Base-by-base conservation (phyloP, 495 filamentous ascomycete species). In the Beverwykella pulmonaria region DNA sequence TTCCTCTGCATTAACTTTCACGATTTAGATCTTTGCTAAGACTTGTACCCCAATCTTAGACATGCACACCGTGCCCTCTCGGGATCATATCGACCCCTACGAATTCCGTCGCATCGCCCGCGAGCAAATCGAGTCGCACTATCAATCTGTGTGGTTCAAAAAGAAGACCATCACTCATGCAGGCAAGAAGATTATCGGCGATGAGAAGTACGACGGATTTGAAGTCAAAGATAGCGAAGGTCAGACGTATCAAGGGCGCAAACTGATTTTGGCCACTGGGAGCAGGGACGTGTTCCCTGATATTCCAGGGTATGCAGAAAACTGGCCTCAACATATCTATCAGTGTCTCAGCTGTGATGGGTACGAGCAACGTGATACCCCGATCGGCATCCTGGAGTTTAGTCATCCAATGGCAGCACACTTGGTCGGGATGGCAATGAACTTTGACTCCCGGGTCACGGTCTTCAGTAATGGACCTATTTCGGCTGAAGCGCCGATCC, bases 1-100 rank as follows among this genome's bases (percentile, higher is more conserved):
- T n/a, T n/a, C n/a, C n/a, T n/a, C n/a, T n/a, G n/a, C n/a, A n/a
- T n/a, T n/a, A n/a, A n/a, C n/a, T n/a, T n/a, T n/a, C n/a, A n/a
- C n/a, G n/a, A n/a, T n/a, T n/a, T n/a, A n/a, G n/a, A n/a, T n/a
- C n/a, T n/a, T n/a, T n/a, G n/a, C n/a, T n/a, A n/a, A n/a, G n/a
- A n/a, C n/a, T n/a, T n/a, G n/a, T n/a, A n/a, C n/a, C n/a, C n/a
- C n/a, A n/a, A n/a, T n/a, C n/a, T n/a, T n/a, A n/a, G n/a, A 82
- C 67, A 84, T 88, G 83, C 84, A 87, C 73, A 82, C 75, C 15
- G 76, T 86, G 0, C 62, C 72, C 0, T 76, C 77, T 0, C 84
- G 79, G 72, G 85, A 88, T 61, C 67, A 73, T 59, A n/a, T 32
- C 12, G 57, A 65, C 23, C 67, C 72, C 1, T 49, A 46, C 15